phyloP scores from a whole-genome alignment of 78 protist genomes.

The Polysphondylium violaceum region DNA sequence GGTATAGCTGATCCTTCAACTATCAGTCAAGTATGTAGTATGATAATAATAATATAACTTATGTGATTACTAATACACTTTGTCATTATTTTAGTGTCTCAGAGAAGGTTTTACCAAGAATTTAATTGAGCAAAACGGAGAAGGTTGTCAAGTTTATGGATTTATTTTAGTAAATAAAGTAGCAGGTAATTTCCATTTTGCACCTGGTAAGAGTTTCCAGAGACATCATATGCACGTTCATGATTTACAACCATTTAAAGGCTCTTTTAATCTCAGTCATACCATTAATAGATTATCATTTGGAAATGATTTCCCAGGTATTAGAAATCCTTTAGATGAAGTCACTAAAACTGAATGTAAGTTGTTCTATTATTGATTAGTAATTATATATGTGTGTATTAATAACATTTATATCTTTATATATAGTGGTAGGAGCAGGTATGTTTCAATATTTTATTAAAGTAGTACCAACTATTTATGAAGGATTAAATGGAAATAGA shows the following conservation, averaged over 20 bases:
- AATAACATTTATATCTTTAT: neutral
- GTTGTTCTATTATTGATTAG: neutral
- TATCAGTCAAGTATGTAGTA: constrained; percentile 30
- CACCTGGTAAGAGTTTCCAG: constrained; percentile 90
- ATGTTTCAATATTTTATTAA: constrained; percentile 94
- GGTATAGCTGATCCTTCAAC: constrained; percentile 56
- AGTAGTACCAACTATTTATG: constrained; percentile 94
- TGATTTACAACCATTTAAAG: constrained; percentile 81
- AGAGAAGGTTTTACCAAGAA: constrained; percentile 77
- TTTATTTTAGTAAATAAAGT: constrained; percentile 87
- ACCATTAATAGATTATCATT: constrained; percentile 85
- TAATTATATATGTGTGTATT: neutral
- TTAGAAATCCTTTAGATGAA: constrained; percentile 90
- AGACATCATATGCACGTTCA: constrained; percentile 85
- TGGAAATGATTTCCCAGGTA: constrained; percentile 94
- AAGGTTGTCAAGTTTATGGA: constrained; percentile 94
- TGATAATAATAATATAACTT: neutral
- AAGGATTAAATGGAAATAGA: constrained; percentile 39
- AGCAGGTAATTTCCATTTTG: constrained; percentile 95
- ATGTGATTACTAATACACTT: neutral
- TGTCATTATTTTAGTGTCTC: no score
- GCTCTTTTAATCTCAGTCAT: constrained; percentile 89
- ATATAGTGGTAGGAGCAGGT: constrained; percentile 60
- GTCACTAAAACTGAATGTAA: constrained; percentile 42
- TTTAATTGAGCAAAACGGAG: constrained; percentile 81